Percentiles rank a stretch among this genome's conserved stretches.
Evolutionary conservation across 805 yeast genomes (phyloP).

Genomic region (Candida glaebosa): DNA sequence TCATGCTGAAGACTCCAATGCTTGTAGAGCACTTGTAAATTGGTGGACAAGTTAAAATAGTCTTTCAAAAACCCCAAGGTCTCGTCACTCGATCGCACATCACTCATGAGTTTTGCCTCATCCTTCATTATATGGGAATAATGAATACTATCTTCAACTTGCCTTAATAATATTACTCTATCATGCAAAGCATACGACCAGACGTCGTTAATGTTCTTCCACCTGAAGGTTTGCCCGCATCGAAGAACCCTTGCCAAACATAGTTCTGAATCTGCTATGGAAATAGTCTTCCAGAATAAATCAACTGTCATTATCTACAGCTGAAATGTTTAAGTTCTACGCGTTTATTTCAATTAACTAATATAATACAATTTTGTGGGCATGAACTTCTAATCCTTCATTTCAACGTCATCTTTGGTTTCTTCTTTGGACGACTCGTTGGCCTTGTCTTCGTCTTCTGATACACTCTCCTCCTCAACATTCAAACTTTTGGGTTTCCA

Average conservation of each 20-base stretch:
- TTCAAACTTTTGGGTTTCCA: slow-evolving; percentile 64
- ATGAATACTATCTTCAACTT: slow-evolving; percentile 48
- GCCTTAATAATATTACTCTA: slow-evolving; percentile 62
- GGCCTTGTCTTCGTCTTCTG: slow-evolving; percentile 19
- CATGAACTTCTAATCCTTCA: slow-evolving; percentile 10
- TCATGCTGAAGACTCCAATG: slow-evolving; percentile 61
- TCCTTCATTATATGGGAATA: slow-evolving; percentile 41
- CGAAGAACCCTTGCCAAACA: slow-evolving; percentile 63
- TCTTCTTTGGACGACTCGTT: slow-evolving; percentile 6
- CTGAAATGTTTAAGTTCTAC: not conserved
- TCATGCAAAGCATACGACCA: slow-evolving; percentile 67
- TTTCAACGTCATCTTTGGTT: slow-evolving; percentile 12
- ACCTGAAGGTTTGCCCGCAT: slow-evolving; percentile 83
- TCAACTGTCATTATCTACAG: slow-evolving; percentile 19
- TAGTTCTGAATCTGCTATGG: slow-evolving; percentile 41
- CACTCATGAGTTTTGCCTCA: slow-evolving; percentile 9
- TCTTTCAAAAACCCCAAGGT: slow-evolving; percentile 49
- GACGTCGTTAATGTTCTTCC: slow-evolving; percentile 60
- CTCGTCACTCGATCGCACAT: slow-evolving; percentile 11
- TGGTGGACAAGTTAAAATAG: slow-evolving; percentile 67
- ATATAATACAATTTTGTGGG: no score
- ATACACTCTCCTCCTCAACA: slow-evolving; percentile 32
- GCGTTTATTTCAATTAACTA: not conserved
- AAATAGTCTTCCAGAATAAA: slow-evolving; percentile 20
- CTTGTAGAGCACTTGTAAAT: slow-evolving; percentile 49